Base-by-base conservation (phyloP, 805 yeast species). In the Nakazawaea wyomingensis region DNA sequence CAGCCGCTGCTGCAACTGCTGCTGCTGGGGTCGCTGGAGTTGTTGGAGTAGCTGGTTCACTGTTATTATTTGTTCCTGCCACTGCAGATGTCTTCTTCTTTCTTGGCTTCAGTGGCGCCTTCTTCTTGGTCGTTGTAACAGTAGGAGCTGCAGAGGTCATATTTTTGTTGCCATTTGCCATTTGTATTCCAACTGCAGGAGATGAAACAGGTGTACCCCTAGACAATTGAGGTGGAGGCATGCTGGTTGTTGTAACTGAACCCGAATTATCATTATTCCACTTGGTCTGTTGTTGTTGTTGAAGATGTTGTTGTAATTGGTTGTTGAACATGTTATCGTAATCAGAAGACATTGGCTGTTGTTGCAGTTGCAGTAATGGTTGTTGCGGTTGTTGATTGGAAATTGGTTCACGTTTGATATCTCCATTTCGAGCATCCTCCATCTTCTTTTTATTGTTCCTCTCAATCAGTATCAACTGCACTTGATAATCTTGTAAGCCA, bases 381-480 rank as follows among this genome's bases (percentile, higher is more conserved):
- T 24, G 27, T 50, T 44, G 51, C 39, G 38, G 42, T 20, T 47
- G 38, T 14, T 30, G 43, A 37, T 41, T 13, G 6, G 18, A 42
- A 28, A 6, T 39, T 35, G 10, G 14, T 24, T 46, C 48, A 10
- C 21, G 30, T 16, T 45, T 48, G 8, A 44, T 52, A n/a, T 55
- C 62, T 26, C 61, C 66, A 48, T 61, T 65, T 30, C 78, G 59
- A 4, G 74, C 78, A 41, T 69, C 73, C 51, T 75, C 80, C 39
- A 84, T 64, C 43, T 85, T 71, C 57, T 77, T 78, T 56, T 82
- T 81, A 60, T 84, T 86, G 57, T 85, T 90, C 49, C 76, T 76
- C 54, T 86, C 95, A 55, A 87, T 64, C 42, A 82, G 57, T 74
- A 84, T 74, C 50, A 85, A 65, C 60, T 85, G 91, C 69, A 78